Evolutionary conservation across 768 basidiomycete genomes (phyloP).

Genomic region (Boletus patriciae): DNA sequence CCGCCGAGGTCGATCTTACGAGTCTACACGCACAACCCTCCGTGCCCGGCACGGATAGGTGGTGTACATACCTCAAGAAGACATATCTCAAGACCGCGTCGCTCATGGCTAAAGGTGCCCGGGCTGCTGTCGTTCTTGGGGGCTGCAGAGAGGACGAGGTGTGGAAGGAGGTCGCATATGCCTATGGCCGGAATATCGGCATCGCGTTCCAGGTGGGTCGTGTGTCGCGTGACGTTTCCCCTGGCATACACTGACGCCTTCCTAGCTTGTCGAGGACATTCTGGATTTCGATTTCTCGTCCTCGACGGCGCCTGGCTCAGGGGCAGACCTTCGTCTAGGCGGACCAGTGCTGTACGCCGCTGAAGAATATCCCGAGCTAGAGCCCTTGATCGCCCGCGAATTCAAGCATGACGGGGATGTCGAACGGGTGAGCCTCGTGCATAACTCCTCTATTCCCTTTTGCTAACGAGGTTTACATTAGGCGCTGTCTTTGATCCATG

Average conservation of each 20-base stretch:
- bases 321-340: constrained; percentile 79
- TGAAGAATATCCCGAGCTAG: constrained; percentile 77
- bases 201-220: constrained; percentile 89
- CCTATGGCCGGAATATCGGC: constrained; percentile 86
- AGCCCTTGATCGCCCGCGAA: constrained; percentile 74
- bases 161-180: constrained; percentile 89
- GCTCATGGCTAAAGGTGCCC: constrained; percentile 83
- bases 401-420: constrained; percentile 79
- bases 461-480: constrained; percentile 28
- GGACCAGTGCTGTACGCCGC: constrained; percentile 86
- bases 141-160: constrained; percentile 74
- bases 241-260: constrained; percentile 8
- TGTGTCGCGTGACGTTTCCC: background rate
- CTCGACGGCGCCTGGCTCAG: constrained; percentile 65
- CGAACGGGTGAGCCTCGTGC: constrained; percentile 54
- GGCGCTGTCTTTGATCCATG: constrained; percentile 59
- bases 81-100: constrained; percentile 93
- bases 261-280: constrained; percentile 90
- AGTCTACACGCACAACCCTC: constrained; percentile 45
- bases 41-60: constrained; percentile 46
- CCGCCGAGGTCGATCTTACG: constrained; percentile 31
- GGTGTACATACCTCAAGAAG: constrained; percentile 84
- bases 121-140: constrained; percentile 83
- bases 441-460: background rate
- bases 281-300: constrained; percentile 93